Base-by-base conservation (phyloP, 306 rosid species). In the Hippophae tibetana region DNA sequence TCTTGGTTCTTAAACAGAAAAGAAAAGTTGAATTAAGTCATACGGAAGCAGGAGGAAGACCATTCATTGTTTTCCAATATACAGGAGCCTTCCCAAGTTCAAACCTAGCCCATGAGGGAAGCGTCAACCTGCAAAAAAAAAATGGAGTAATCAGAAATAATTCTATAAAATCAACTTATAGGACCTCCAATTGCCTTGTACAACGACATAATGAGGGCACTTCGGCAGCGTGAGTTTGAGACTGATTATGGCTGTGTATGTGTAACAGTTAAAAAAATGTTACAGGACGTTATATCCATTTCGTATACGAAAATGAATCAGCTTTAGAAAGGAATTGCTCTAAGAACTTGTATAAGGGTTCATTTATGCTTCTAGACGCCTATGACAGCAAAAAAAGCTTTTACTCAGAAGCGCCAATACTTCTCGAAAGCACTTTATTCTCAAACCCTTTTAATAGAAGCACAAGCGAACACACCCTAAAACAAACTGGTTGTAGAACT, bases 31-130 rank as follows among this genome's bases (percentile, higher is more conserved):
- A 54, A 10, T 48, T 18, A 18, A 18, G 14, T 64, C 42, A 51
- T 45, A 90, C 98, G 42, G 96, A 58, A 10, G 86, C 57, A 38
- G 96, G 95, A 60, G 87, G 95, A 62, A 83, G 86, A 56, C 98
- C 98, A 56, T 85, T 87, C 81, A 78, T 82, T 51, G 98, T 90
- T 80, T 90, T 90, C 98, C 96, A 90, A 56, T 76, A 87, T 7
- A 90, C 83, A 49, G 96, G 75, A 1, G 92, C 73, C 72, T 43
- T 82, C 12, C 98, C 98, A 59, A 90, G 78, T 73, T 90, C 98
- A 77, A 87, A 90, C 75, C 66, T 56, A 47, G 98, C 86, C 98
- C 98, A 87, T 40, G 95, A 75, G 8, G 98, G 96, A 71, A 90
- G 95, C 49, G 72, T 69, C 69, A 68, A 78, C 74, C 98, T 90